Percentiles rank a stretch among this genome's conserved stretches.
These are phyloP conservation scores for Onygenales sp. DNA, from an alignment of 2,329 filamentous ascomycete genomes.

Conservation along the genomic window DNA sequence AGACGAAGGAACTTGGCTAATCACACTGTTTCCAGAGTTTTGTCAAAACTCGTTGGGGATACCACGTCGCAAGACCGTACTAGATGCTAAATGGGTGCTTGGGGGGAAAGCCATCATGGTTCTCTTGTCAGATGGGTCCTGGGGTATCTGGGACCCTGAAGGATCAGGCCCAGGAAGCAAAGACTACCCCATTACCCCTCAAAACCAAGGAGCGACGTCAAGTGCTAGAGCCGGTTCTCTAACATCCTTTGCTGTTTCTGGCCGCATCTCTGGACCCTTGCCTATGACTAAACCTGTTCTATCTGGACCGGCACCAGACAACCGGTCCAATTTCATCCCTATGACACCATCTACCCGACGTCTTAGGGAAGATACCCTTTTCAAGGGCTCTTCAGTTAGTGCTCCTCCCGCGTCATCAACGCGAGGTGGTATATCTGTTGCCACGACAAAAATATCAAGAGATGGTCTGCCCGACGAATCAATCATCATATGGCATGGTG, in stretches of 20 bases:
- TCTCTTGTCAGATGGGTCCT: slow-evolving; percentile 37
- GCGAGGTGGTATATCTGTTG: slow-evolving; percentile 33
- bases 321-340: slow-evolving; percentile 31
- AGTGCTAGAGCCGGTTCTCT: slow-evolving; percentile 32
- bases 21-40: slow-evolving; percentile 33
- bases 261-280: slow-evolving; percentile 25
- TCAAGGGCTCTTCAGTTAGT: slow-evolving; percentile 26
- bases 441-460: slow-evolving; percentile 25
- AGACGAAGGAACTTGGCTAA: slow-evolving; percentile 33
- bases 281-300: slow-evolving; percentile 15
- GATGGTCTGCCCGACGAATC: slow-evolving; percentile 33
- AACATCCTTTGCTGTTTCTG: slow-evolving; percentile 33
- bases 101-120: slow-evolving; percentile 36
- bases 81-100: slow-evolving; percentile 38
- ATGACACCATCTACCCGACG: slow-evolving; percentile 41
- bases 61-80: slow-evolving; percentile 31
- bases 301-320: slow-evolving; percentile 19
- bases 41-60: slow-evolving; percentile 21
- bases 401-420: slow-evolving; percentile 20
- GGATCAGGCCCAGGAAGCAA: slow-evolving; percentile 30
- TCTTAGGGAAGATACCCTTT: slow-evolving; percentile 34
- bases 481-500: slow-evolving; percentile 34
- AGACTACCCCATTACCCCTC: slow-evolving; percentile 26
- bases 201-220: slow-evolving; percentile 28
- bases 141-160: slow-evolving; percentile 42